These are phyloP conservation scores for Salvia miltiorrhiza DNA, from an alignment of 257 asterid genomes.

Conservation along the genomic window DNA sequence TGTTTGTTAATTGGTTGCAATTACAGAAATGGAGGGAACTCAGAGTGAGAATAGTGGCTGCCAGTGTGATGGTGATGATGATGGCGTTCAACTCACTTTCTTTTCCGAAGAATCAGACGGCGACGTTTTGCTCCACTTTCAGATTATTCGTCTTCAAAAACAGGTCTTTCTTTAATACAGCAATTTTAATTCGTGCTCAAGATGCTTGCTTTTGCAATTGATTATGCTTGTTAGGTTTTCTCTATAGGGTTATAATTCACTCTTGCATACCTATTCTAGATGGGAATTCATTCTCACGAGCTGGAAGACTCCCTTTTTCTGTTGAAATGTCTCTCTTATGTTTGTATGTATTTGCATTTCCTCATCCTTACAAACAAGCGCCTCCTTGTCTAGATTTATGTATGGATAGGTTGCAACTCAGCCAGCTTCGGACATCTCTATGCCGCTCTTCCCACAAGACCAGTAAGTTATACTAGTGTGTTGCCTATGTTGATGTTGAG, in stretches of 20 bases:
- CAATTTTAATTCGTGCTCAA: not conserved
- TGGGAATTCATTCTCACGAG: not conserved
- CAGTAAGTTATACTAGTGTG: conserved; percentile 48
- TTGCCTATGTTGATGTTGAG: not conserved
- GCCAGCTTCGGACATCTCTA: conserved; percentile 81
- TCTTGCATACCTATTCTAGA: not conserved
- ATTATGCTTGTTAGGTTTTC: not conserved
- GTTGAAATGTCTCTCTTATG: not conserved
- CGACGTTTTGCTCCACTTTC: conserved; percentile 61
- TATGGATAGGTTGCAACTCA: conserved; percentile 89
- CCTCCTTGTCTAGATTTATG: conserved; percentile 60
- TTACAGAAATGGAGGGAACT: conserved; percentile 20
- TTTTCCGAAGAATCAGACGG: conserved; percentile 71
- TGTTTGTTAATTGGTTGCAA: not conserved
- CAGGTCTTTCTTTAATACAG: conserved; percentile 40
- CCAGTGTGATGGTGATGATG: conserved; percentile 17
- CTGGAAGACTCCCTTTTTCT: not conserved
- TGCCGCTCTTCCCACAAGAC: conserved; percentile 80
- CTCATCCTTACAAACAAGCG: not conserved
- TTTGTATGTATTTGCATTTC: not conserved
- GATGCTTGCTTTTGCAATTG: not conserved
- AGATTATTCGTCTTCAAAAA: conserved; percentile 74
- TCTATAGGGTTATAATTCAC: not conserved
- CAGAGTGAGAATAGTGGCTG: not conserved
- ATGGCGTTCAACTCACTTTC: conserved; percentile 54